Evolutionary conservation across 345 rosid species (phyloP).

Genomic region (Linum trigynum): DNA sequence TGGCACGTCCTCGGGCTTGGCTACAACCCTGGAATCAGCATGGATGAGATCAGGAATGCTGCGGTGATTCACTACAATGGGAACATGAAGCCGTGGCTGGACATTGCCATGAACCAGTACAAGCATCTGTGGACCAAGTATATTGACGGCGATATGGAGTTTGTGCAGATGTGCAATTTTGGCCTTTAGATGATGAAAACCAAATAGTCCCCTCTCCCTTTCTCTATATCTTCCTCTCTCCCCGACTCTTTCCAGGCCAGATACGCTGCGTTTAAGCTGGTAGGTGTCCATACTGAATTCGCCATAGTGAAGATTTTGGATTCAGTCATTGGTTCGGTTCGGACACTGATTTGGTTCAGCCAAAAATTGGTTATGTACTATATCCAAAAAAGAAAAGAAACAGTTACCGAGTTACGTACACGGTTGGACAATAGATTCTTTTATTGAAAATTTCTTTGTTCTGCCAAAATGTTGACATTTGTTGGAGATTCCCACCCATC

Average conservation of each 20-base stretch:
- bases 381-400: neutral
- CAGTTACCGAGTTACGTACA: neutral
- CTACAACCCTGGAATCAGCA: slow-evolving; percentile 69
- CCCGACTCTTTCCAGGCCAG: slow-evolving; percentile 11
- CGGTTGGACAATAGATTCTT: neutral
- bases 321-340: slow-evolving; percentile 15
- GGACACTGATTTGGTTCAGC: slow-evolving; percentile 20
- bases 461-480: neutral
- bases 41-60: slow-evolving; percentile 72
- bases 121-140: slow-evolving; percentile 84
- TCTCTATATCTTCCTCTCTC: too few species aligned
- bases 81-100: slow-evolving; percentile 98
- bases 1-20: slow-evolving; percentile 97
- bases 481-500: neutral
- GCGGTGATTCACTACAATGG: slow-evolving; percentile 92
- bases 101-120: slow-evolving; percentile 81
- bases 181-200: slow-evolving; percentile 44
- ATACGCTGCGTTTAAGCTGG: slow-evolving; percentile 14
- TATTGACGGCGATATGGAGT: slow-evolving; percentile 46
- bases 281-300: slow-evolving; percentile 27
- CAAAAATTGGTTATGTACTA: slow-evolving; percentile 18
- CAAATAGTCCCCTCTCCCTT: slow-evolving; percentile 3
- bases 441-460: neutral
- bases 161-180: slow-evolving; percentile 31
- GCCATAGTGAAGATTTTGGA: slow-evolving; percentile 17